Percentiles rank a stretch among this genome's conserved stretches.
Conservation (phyloP, 139 green algal genomes). For the Coelastrella sp. region DNA sequence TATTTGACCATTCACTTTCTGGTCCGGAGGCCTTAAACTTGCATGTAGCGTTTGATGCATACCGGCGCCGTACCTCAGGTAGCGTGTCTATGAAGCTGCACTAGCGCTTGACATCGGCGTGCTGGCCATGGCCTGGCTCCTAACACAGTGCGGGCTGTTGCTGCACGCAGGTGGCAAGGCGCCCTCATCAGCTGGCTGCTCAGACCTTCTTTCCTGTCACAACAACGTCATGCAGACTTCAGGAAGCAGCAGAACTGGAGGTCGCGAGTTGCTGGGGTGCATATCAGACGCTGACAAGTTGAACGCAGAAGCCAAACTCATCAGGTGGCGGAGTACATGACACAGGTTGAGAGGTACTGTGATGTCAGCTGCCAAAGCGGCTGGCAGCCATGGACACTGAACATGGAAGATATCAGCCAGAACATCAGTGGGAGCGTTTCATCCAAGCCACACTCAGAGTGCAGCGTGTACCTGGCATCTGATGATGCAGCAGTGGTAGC, state of each 20-base stretch:
- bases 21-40: too few relatives aligned
- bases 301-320: neutral
- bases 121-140: too few relatives aligned
- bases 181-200: slow-evolving; percentile 25
- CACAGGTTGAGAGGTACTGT: slow-evolving; percentile 34
- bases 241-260: neutral
- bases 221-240: neutral
- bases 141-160: neutral
- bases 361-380: slow-evolving; percentile 16
- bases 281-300: slow-evolving; percentile 40
- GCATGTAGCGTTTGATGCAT: too few relatives aligned
- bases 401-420: neutral
- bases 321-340: slow-evolving; percentile 30
- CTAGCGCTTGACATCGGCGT: too few relatives aligned
- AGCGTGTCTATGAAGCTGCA: too few relatives aligned
- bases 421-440: neutral
- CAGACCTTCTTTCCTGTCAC: neutral
- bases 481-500: slow-evolving; percentile 2
- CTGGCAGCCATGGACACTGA: too few relatives aligned
- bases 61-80: too few relatives aligned
- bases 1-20: too few relatives aligned
- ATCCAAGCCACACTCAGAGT: neutral
- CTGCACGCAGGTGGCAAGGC: slow-evolving; percentile 14
- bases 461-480: slow-evolving; percentile 34
- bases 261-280: slow-evolving; percentile 2